These are phyloP conservation scores for Xylariales sp. DNA, from an alignment of 2,329 filamentous ascomycete species.

Conservation along the genomic window DNA sequence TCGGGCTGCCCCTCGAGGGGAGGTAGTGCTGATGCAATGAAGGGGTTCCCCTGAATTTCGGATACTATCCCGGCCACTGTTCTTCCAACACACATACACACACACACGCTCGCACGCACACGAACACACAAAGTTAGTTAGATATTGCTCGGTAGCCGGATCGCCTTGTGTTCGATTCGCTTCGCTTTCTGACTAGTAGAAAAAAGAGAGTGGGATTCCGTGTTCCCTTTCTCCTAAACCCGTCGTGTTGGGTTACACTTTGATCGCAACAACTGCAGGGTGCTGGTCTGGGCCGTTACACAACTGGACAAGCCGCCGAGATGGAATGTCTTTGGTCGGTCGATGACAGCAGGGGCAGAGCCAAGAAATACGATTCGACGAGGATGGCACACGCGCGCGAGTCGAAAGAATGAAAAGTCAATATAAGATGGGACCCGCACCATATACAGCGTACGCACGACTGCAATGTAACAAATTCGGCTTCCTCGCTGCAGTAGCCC, in stretches of 20 bases:
- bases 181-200: slow-evolving; percentile 21
- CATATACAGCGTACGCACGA: slow-evolving; percentile 20
- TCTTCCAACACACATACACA: slow-evolving; percentile 4
- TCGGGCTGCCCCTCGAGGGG: slow-evolving; percentile 29
- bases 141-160: slow-evolving; percentile 29
- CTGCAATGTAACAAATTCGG: slow-evolving; percentile 25
- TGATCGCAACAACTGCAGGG: slow-evolving; percentile 35
- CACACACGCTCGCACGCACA: background rate
- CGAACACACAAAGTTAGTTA: slow-evolving; percentile 1
- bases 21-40: slow-evolving; percentile 23
- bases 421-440: slow-evolving; percentile 28
- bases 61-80: slow-evolving; percentile 26
- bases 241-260: slow-evolving; percentile 34
- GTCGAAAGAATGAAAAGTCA: slow-evolving; percentile 33
- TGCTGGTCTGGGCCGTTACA: slow-evolving; percentile 37
- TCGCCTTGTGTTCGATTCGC: slow-evolving; percentile 28
- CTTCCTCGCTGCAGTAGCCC: slow-evolving; percentile 26
- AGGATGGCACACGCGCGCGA: slow-evolving; percentile 27
- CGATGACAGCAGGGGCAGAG: slow-evolving; percentile 39
- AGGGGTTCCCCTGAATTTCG: slow-evolving; percentile 30
- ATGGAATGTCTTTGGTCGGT: slow-evolving; percentile 41
- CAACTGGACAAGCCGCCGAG: slow-evolving; percentile 41
- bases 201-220: slow-evolving; percentile 24
- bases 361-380: slow-evolving; percentile 36
- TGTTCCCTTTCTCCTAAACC: slow-evolving; percentile 22